Percentiles rank a stretch among this genome's conserved stretches.
These are phyloP conservation scores for Heliosperma pusillum DNA, from an alignment of 148 eudicot genomes.

Conservation along the genomic window DNA sequence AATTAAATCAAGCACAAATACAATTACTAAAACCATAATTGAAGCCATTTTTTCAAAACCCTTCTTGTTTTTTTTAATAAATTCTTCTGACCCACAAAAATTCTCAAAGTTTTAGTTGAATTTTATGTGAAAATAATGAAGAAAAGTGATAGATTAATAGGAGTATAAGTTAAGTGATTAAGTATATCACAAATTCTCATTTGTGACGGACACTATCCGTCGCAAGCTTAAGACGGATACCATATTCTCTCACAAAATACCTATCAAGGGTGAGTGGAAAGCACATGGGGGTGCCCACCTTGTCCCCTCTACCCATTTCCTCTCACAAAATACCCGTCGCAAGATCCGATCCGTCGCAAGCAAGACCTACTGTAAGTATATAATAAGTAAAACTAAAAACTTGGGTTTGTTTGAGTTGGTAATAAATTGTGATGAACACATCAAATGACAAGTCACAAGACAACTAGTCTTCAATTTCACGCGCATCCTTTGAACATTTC, in stretches of 20 bases:
- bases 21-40: conserved; percentile 43
- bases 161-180: neutral
- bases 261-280: no score
- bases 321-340: no score
- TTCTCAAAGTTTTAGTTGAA: neutral
- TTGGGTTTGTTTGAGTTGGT: neutral
- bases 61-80: neutral
- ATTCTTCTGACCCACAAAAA: neutral
- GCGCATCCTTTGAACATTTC: no score
- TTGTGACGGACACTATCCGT: no score
- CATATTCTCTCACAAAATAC: no score
- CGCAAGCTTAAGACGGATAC: no score
- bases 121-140: neutral
- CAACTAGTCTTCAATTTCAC: no score
- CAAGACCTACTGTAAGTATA: no score
- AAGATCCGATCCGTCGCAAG: no score
- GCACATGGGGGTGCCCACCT: no score
- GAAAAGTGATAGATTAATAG: neutral
- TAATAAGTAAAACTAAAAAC: neutral
- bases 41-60: conserved; percentile 48
- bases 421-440: neutral
- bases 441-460: neutral
- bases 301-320: no score
- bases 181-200: no score
- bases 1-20: conserved; percentile 56